These are phyloP conservation scores for Colletotrichum sp. DNA, from an alignment of 2,329 filamentous ascomycete species.

Conservation along the genomic window DNA sequence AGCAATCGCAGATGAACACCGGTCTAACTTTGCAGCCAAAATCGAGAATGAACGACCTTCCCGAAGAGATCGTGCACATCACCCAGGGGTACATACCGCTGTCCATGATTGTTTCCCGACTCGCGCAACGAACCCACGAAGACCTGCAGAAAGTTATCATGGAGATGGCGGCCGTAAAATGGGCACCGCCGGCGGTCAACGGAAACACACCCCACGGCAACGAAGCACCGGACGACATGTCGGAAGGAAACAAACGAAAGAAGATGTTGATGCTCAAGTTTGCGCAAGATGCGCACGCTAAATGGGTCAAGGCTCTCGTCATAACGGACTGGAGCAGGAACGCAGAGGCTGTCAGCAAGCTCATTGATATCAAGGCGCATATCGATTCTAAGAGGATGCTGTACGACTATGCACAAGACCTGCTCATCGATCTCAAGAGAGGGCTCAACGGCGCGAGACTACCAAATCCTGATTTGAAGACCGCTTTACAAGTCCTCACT, in stretches of 20 bases:
- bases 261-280: slow-evolving; percentile 79
- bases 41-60: slow-evolving; percentile 59
- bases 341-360: slow-evolving; percentile 78
- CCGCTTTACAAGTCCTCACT: slow-evolving; percentile 83
- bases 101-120: slow-evolving; percentile 74
- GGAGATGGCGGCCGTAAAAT: slow-evolving; percentile 72
- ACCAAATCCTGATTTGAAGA: slow-evolving; percentile 89
- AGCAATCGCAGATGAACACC: slow-evolving; percentile 14
- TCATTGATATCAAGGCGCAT: slow-evolving; percentile 87
- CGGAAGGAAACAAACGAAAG: slow-evolving; percentile 73
- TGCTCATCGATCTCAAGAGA: slow-evolving; percentile 74
- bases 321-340: slow-evolving; percentile 89
- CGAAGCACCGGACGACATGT: slow-evolving; percentile 57
- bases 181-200: slow-evolving; percentile 57
- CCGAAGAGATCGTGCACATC: slow-evolving; percentile 72
- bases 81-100: slow-evolving; percentile 79
- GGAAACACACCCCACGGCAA: slow-evolving; percentile 49
- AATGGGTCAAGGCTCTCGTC: slow-evolving; percentile 92
- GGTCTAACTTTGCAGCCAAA: slow-evolving; percentile 13
- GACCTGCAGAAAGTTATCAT: slow-evolving; percentile 74
- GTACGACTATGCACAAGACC: slow-evolving; percentile 66
- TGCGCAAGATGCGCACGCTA: slow-evolving; percentile 78
- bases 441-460: slow-evolving; percentile 76
- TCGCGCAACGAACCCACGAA: slow-evolving; percentile 85
- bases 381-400: slow-evolving; percentile 66